Evolutionary conservation across 2,329 filamentous ascomycete genomes (phyloP).

Genomic region (Ilyonectria mors-panacis): DNA sequence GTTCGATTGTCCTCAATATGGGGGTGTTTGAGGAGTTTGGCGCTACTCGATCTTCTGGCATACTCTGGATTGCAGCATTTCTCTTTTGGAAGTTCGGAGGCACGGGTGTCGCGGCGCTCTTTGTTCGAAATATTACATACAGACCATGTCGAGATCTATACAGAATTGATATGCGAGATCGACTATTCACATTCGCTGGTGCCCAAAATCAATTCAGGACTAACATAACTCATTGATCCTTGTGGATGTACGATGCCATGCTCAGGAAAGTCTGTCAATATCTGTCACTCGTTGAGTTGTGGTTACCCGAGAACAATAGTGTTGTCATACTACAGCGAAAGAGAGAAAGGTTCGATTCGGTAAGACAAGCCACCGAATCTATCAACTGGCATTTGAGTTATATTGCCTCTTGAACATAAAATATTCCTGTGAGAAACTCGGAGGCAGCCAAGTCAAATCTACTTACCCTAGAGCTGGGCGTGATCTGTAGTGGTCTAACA

Average conservation of each 20-base stretch:
- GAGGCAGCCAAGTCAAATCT: neutral
- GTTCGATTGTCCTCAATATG: constrained; percentile 2
- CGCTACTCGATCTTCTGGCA: constrained; percentile 24
- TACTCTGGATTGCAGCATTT: constrained; percentile 24
- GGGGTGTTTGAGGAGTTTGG: constrained; percentile 27
- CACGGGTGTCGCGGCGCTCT: constrained; percentile 9
- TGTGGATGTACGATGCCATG: too few species aligned
- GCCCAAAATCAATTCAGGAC: neutral
- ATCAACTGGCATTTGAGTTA: too few species aligned
- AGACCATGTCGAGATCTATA: constrained; percentile 2
- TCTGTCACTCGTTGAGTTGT: neutral
- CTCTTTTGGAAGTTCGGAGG: constrained; percentile 11
- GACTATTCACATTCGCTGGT: neutral
- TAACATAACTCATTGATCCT: neutral
- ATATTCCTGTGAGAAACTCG: neutral
- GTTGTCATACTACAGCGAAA: too few species aligned
- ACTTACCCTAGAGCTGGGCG: neutral
- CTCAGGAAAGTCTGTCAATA: too few species aligned
- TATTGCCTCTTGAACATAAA: neutral
- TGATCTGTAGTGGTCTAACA: neutral
- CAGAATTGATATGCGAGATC: neutral
- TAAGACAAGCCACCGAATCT: too few species aligned
- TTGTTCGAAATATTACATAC: constrained; percentile 12
- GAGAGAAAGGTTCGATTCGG: too few species aligned
- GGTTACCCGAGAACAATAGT: too few species aligned